Conservation (phyloP, 75 land plant genomes). For the Pinus albicaulis region DNA sequence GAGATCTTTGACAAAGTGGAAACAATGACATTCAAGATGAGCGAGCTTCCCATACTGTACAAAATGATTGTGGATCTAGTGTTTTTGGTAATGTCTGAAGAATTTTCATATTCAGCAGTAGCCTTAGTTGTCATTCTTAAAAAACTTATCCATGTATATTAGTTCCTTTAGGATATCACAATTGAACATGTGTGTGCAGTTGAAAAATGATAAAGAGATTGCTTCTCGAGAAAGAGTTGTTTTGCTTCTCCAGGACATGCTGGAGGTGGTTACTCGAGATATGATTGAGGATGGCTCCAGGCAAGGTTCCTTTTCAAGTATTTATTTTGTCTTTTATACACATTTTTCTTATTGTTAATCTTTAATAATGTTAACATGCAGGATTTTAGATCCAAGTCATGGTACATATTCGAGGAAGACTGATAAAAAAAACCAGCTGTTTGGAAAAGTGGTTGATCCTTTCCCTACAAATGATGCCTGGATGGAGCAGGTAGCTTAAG, state of each 20-base stretch:
- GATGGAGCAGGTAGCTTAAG: conserved; percentile 72
- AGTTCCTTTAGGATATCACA: not conserved
- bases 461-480: conserved; percentile 64
- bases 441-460: conserved; percentile 70
- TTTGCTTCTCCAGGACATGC: conserved; percentile 86
- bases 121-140: not conserved
- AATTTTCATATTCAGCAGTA: not conserved
- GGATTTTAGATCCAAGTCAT: conserved; percentile 63
- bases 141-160: not conserved
- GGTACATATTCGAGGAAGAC: conserved; percentile 16
- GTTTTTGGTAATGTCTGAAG: conserved; percentile 42
- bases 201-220: conserved; percentile 34
- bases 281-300: conserved; percentile 54
- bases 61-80: conserved; percentile 60
- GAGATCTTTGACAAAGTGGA: conserved; percentile 63
- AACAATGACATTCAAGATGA: conserved; percentile 50
- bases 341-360: not conserved
- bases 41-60: conserved; percentile 67
- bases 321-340: not conserved
- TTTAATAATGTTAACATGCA: conserved; percentile 5
- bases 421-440: conserved; percentile 44
- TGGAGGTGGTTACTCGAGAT: conserved; percentile 80
- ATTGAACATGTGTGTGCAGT: conserved; percentile 19
- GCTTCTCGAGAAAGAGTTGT: conserved; percentile 48
- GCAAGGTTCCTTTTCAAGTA: conserved; percentile 16